These are phyloP conservation scores for Lactifluus echinatus DNA, from an alignment of 768 basidiomycete species.

Conservation along the genomic window DNA sequence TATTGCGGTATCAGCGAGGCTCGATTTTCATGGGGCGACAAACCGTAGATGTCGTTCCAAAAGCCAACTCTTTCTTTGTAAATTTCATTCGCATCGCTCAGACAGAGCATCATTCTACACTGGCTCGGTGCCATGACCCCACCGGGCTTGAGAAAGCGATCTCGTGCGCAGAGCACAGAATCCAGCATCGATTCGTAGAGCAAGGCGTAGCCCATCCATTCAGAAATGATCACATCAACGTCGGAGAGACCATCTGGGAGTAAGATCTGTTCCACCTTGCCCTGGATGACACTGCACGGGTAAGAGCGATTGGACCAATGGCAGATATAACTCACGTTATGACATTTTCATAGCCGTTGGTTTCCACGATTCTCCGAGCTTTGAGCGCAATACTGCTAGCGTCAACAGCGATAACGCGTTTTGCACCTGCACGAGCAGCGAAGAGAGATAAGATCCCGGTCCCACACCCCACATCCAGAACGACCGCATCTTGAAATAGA, in stretches of 20 bases:
- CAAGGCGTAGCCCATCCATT: constrained; percentile 95
- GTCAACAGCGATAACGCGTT: constrained; percentile 85
- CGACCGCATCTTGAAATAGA: constrained; percentile 75
- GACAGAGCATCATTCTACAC: constrained; percentile 72
- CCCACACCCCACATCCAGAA: constrained; percentile 94
- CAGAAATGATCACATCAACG: constrained; percentile 92
- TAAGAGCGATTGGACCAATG: not conserved
- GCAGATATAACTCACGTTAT: constrained; percentile 42
- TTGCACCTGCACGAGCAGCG: constrained; percentile 83
- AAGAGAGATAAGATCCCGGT: constrained; percentile 90
- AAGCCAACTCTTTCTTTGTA: constrained; percentile 78
- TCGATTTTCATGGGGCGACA: constrained; percentile 18
- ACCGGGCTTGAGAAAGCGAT: constrained; percentile 67
- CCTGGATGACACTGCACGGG: constrained; percentile 58
- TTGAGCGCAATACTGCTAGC: constrained; percentile 64
- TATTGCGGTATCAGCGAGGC: constrained; percentile 25
- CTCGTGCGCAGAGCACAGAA: constrained; percentile 82
- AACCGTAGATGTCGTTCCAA: constrained; percentile 90
- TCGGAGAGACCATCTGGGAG: constrained; percentile 63
- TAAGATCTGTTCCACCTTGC: constrained; percentile 82
- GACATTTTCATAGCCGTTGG: constrained; percentile 49
- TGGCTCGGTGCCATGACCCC: constrained; percentile 92
- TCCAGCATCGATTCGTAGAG: constrained; percentile 98
- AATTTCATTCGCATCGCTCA: constrained; percentile 69
- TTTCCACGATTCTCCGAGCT: constrained; percentile 40